These are phyloP conservation scores for Magnaporthales sp. DNA, from an alignment of 2,329 filamentous ascomycete genomes.

Conservation along the genomic window DNA sequence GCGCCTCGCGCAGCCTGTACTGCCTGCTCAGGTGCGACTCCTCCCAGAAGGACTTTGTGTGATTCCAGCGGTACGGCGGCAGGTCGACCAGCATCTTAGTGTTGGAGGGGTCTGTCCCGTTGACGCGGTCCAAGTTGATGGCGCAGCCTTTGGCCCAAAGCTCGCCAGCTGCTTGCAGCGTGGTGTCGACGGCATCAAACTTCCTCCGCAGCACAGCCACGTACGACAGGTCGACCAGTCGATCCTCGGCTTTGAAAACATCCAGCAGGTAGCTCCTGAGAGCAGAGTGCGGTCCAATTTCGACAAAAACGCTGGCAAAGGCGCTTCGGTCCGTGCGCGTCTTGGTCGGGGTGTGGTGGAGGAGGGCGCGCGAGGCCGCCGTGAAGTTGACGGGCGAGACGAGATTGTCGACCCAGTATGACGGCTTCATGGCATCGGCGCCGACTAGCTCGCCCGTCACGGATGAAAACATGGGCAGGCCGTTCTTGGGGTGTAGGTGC, in stretches of 20 bases:
- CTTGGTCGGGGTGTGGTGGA: conserved; percentile 6
- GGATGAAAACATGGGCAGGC: conserved; percentile 14
- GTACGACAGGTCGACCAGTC: conserved; percentile 11
- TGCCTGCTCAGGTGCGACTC: conserved; percentile 7
- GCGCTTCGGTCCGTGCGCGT: background rate
- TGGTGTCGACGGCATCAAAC: conserved; percentile 12
- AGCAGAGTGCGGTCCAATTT: conserved; percentile 18
- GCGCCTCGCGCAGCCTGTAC: background rate
- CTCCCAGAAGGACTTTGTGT: conserved; percentile 6
- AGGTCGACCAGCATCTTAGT: conserved; percentile 6
- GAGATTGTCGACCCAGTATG: conserved; percentile 19
- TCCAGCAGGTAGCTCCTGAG: conserved; percentile 16
- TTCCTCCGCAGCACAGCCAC: conserved; percentile 10
- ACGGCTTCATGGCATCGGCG: conserved; percentile 8
- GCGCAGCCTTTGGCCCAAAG: conserved; percentile 8
- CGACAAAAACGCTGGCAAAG: conserved; percentile 12
- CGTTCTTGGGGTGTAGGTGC: conserved; percentile 17
- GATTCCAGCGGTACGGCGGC: conserved; percentile 10
- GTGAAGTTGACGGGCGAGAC: conserved; percentile 17
- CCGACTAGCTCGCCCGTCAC: conserved; percentile 11
- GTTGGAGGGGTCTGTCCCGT: background rate
- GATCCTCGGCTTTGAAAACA: background rate
- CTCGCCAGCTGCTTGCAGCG: conserved; percentile 10
- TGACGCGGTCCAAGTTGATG: conserved; percentile 10
- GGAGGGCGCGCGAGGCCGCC: conserved; percentile 14